Base-by-base conservation (phyloP, 2,329 filamentous ascomycete species). In the Clonostachys byssicola region DNA sequence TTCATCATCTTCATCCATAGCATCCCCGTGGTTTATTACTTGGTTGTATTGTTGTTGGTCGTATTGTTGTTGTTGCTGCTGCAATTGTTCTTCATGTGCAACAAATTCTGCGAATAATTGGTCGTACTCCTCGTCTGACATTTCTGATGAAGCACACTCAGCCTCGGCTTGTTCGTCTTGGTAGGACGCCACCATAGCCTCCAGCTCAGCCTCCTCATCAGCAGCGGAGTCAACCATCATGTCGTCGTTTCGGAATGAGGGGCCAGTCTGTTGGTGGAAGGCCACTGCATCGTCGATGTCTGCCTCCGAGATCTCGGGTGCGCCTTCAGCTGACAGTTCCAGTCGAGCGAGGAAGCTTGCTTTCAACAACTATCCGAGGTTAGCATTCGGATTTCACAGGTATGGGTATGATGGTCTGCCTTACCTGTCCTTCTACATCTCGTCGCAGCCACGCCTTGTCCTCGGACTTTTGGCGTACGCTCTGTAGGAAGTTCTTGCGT, bases 401-500 rank as follows among this genome's bases (percentile, higher is more conserved):
- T 14, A 5, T 30, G 33, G 33, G 12, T 16, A 2, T 12, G 7
- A 13, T 6, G 41, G 23, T 20, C 23, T 30, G 23, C 48, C 57
- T 51, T 56, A 70, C 68, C 54, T 71, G 65, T 55, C 85, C 81
- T 55, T 86, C 83, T 4, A 83, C 81, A 23, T 83, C 81, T 53
- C 83, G 70, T 45, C 75, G 70, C 55, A 78, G 72, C 75, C 82
- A 86, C 18, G 70, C 67, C 56, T 70, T 76, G 30, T 87, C 80
- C 40, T 86, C 80, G 4, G 74, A 69, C 39, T 78, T 75, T 56
- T 81, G 76, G 49, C 80, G 73, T 16, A 87, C 82, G 45, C 76
- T 86, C 59, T 83, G 80, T 49, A 92, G 67, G 56, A 92, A 92
- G 47, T 86, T 70, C 34, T 79, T 78, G 42, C 88, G 73, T 48